Evolutionary conservation across 1,139 yeast species (phyloP).

Genomic region (Geotrichum cucujoidarum): DNA sequence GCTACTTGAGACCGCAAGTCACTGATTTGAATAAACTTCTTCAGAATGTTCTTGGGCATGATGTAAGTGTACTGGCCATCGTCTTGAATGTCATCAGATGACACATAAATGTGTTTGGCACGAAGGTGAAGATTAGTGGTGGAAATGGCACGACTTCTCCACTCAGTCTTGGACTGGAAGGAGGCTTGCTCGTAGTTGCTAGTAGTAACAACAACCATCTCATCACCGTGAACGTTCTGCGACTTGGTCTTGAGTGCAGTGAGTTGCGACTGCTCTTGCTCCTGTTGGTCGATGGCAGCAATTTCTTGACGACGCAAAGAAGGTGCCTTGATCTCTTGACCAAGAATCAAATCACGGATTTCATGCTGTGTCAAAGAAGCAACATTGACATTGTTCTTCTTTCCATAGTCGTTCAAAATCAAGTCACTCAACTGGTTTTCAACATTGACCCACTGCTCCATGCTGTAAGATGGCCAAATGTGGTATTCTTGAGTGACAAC

Average conservation of each 20-base stretch:
- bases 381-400: conserved; percentile 78
- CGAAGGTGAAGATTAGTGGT: conserved; percentile 69
- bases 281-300: conserved; percentile 67
- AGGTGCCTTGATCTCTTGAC: conserved; percentile 90
- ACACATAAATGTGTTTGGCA: conserved; percentile 69
- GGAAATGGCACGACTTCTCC: conserved; percentile 86
- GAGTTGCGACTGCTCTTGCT: conserved; percentile 44
- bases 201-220: conserved; percentile 89
- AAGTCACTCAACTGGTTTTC: conserved; percentile 85
- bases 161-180: conserved; percentile 80
- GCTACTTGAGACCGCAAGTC: conserved; percentile 82
- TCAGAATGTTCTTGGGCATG: conserved; percentile 74
- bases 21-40: conserved; percentile 72
- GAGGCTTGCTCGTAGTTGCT: conserved; percentile 80
- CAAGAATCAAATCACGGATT: conserved; percentile 86
- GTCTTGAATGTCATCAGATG: conserved; percentile 52
- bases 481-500: conserved; percentile 71
- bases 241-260: conserved; percentile 83
- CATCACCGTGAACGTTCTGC: conserved; percentile 92
- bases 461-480: conserved; percentile 85
- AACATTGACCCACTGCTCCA: conserved; percentile 88
- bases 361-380: conserved; percentile 89
- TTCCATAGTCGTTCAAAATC: conserved; percentile 78
- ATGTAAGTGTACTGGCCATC: conserved; percentile 61
- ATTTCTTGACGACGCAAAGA: conserved; percentile 76